phyloP scores from a whole-genome alignment of 1,284 basidiomycete genomes.

The Athelia psychrophila region DNA sequence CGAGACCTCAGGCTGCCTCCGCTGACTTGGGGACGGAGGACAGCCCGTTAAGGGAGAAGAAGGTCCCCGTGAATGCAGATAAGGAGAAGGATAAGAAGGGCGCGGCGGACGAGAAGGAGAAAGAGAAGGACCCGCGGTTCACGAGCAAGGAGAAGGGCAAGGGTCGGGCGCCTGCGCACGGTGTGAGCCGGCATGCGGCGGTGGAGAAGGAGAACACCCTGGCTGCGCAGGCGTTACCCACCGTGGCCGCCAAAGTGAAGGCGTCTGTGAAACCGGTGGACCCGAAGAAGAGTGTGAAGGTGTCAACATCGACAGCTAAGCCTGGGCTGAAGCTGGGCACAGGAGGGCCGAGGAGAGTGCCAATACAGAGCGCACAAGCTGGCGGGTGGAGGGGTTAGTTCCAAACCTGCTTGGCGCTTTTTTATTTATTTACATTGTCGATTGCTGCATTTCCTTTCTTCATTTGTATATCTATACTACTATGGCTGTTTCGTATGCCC shows the following conservation, averaged over 20 bases:
- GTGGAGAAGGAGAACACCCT: slow-evolving; percentile 31
- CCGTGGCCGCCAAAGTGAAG: slow-evolving; percentile 11
- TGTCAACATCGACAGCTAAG: background rate
- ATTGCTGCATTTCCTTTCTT: background rate
- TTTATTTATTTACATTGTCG: slow-evolving; percentile 5
- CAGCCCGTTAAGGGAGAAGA: slow-evolving; percentile 43
- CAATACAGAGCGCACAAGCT: slow-evolving; percentile 54
- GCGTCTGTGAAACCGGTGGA: too few species aligned
- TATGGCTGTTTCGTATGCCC: too few species aligned
- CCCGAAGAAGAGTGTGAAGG: too few species aligned
- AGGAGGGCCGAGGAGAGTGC: slow-evolving; percentile 54
- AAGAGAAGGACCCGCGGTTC: too few species aligned
- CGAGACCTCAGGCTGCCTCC: slow-evolving; percentile 5
- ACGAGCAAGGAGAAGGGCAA: slow-evolving; percentile 42
- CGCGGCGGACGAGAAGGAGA: slow-evolving; percentile 20
- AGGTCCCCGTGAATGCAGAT: slow-evolving; percentile 25
- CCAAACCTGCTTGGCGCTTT: slow-evolving; percentile 2
- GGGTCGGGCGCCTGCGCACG: slow-evolving; percentile 19
- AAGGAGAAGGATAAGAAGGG: slow-evolving; percentile 20
- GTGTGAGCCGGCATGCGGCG: too few species aligned
- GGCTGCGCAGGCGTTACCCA: slow-evolving; percentile 12
- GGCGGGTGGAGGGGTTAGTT: slow-evolving; percentile 33
- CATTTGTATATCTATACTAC: too few species aligned
- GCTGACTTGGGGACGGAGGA: slow-evolving; percentile 31
- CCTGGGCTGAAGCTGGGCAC: slow-evolving; percentile 16